Evolutionary conservation across 164 flowering plant species (phyloP).

Genomic region (Magnolia kwangsiensis): DNA sequence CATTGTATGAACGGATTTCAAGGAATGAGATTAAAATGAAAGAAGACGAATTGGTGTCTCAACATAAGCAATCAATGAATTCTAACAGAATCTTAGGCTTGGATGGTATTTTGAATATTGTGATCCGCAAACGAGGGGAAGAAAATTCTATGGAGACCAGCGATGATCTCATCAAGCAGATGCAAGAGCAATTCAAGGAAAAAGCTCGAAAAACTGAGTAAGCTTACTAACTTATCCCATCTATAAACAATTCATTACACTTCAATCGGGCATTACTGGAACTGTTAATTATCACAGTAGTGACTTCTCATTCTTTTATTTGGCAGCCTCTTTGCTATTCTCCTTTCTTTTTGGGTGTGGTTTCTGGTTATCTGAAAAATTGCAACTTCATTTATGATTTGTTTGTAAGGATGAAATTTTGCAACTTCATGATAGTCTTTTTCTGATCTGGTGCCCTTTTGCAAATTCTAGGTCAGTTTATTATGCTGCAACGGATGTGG

Average conservation of each 20-base stretch:
- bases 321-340: not conserved
- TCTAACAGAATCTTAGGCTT: conserved; percentile 78
- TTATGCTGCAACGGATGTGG: conserved; percentile 97
- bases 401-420: not conserved
- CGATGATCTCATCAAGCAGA: conserved; percentile 89
- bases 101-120: conserved; percentile 90
- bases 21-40: conserved; percentile 97
- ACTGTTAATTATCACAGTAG: not conserved
- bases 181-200: conserved; percentile 98
- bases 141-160: conserved; percentile 79
- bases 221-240: conserved; percentile 24
- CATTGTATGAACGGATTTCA: conserved; percentile 84
- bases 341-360: conserved; percentile 1
- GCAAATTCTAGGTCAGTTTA: conserved; percentile 82
- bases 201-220: conserved; percentile 99
- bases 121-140: conserved; percentile 82
- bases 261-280: not conserved
- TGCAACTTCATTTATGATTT: not conserved
- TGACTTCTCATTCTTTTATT: not conserved
- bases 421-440: conserved; percentile 4
- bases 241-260: not conserved
- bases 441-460: conserved; percentile 16
- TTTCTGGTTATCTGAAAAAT: conserved; percentile 4
- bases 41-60: conserved; percentile 70
- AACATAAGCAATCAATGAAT: conserved; percentile 75